Conservation (phyloP, 164 flowering plant species). For the Pachysandra terminalis region DNA sequence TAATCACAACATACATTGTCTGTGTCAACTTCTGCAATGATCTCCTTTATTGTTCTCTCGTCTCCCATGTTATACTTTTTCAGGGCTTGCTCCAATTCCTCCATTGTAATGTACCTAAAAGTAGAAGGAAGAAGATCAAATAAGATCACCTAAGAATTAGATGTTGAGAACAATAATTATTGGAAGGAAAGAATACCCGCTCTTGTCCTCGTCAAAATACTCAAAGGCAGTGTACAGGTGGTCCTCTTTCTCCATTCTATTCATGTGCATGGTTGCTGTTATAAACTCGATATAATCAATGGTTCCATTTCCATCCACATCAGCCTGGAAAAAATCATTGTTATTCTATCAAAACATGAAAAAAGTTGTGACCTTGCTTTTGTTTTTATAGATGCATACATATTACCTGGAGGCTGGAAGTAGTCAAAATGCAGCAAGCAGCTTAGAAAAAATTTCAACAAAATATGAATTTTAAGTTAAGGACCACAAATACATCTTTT, state of each 20-base stretch:
- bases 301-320: slow-evolving; percentile 92
- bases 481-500: no score
- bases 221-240: slow-evolving; percentile 83
- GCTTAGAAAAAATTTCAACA: not conserved
- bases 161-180: not conserved
- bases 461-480: not conserved
- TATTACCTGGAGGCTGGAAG: not conserved
- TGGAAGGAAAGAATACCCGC: slow-evolving; percentile 59
- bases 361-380: not conserved
- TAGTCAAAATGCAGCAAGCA: not conserved
- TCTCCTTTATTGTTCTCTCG: slow-evolving; percentile 80
- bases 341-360: not conserved
- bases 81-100: slow-evolving; percentile 82
- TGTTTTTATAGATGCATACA: not conserved
- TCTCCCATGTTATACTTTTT: slow-evolving; percentile 88
- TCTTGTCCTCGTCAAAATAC: slow-evolving; percentile 90
- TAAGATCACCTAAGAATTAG: not conserved
- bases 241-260: slow-evolving; percentile 89
- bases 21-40: slow-evolving; percentile 94
- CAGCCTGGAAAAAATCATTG: slow-evolving; percentile 55
- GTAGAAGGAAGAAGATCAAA: slow-evolving; percentile 2
- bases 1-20: slow-evolving; percentile 53
- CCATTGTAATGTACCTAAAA: slow-evolving; percentile 79
- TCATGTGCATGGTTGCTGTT: slow-evolving; percentile 97
- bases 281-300: slow-evolving; percentile 96